Evolutionary conservation across 2,329 filamentous ascomycete species (phyloP).

Genomic region (Hymenotorrendiella dingleyae): DNA sequence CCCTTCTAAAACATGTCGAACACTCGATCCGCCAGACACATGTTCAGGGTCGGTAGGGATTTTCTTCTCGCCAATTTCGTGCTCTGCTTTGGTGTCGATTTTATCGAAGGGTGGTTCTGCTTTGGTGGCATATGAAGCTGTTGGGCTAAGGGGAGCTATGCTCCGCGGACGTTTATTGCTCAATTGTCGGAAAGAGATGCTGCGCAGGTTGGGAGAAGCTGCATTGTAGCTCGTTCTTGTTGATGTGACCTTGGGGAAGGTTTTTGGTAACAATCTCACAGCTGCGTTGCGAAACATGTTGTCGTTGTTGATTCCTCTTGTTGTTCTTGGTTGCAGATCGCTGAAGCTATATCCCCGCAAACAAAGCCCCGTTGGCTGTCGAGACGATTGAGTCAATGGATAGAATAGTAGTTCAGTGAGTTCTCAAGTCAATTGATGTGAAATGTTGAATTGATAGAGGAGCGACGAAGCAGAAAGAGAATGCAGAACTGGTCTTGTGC

Average conservation of each 20-base stretch:
- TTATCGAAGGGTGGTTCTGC: constrained; percentile 29
- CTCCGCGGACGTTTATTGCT: constrained; percentile 23
- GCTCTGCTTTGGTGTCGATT: constrained; percentile 52
- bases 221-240: constrained; percentile 22
- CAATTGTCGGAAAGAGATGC: constrained; percentile 16
- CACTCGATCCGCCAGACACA: constrained; percentile 54
- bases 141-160: constrained; percentile 27
- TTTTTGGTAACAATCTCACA: constrained; percentile 26
- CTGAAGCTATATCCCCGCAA: constrained; percentile 23
- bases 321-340: constrained; percentile 11
- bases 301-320: neutral
- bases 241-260: constrained; percentile 21
- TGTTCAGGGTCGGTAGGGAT: constrained; percentile 53
- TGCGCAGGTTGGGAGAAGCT: constrained; percentile 21
- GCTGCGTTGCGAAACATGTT: constrained; percentile 29
- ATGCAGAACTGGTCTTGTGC: too few relatives aligned
- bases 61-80: constrained; percentile 45
- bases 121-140: constrained; percentile 40
- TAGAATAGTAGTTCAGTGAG: too few relatives aligned
- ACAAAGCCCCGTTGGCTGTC: constrained; percentile 3
- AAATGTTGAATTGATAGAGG: too few relatives aligned
- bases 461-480: too few relatives aligned
- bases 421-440: too few relatives aligned
- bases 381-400: too few relatives aligned
- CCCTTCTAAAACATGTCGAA: constrained; percentile 44